Conservation (phyloP, 2,329 filamentous ascomycete genomes). For the Sporothrix luriei region DNA sequence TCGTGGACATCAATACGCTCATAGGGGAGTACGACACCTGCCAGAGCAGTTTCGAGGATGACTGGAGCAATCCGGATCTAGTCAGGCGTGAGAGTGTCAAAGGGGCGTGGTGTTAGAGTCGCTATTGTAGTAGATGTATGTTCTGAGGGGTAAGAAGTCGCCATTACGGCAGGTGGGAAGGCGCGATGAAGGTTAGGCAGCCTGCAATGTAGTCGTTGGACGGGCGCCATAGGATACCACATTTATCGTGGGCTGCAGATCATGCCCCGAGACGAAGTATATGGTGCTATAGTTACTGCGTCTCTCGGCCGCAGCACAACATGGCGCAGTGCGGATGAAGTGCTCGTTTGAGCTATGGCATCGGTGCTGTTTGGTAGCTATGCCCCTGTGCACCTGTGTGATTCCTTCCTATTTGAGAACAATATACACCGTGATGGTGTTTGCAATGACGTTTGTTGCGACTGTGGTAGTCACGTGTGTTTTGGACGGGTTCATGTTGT, state of each 20-base stretch:
- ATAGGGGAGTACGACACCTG: not conserved
- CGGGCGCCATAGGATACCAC: not conserved
- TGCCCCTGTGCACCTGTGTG: not conserved
- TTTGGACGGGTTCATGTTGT: too few species aligned
- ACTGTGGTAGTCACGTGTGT: not conserved
- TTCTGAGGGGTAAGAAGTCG: not conserved
- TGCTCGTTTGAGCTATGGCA: not conserved
- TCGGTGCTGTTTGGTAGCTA: not conserved
- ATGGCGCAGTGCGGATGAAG: not conserved
- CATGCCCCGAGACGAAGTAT: not conserved
- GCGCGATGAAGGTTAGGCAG: not conserved
- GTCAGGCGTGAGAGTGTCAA: not conserved
- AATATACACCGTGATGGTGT: not conserved
- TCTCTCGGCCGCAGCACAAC: not conserved
- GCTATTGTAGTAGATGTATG: not conserved
- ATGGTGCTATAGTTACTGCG: not conserved
- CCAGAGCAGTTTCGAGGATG: not conserved
- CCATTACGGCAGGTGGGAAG: not conserved
- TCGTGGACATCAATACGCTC: not conserved
- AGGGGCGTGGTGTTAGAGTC: not conserved
- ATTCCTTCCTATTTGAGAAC: conserved; percentile 17
- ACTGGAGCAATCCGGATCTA: not conserved
- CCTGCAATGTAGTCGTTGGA: not conserved
- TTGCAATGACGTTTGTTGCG: not conserved
- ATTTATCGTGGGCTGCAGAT: not conserved